phyloP scores from a whole-genome alignment of 176 grass and related monocot species.

The Aegilops longissima region DNA sequence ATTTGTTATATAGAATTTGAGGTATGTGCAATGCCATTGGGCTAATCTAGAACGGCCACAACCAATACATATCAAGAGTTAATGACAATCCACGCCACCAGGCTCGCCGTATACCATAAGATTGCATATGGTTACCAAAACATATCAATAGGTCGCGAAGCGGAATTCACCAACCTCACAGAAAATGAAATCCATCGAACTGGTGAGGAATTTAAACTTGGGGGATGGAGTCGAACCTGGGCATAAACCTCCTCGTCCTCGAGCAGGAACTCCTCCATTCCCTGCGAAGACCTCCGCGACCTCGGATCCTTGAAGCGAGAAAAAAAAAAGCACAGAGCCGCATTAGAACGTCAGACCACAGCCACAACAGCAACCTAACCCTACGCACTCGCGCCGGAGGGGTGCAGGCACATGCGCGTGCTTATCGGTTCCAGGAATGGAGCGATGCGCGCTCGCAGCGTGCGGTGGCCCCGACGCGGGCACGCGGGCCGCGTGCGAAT shows the following conservation, averaged over 20 bases:
- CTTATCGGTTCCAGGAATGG: neutral
- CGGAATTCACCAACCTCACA: neutral
- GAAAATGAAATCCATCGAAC: neutral
- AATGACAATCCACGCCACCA: neutral
- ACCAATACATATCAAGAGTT: neutral
- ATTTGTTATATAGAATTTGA: neutral
- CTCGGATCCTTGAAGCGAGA: constrained; percentile 27
- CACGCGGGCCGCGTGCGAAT: neutral
- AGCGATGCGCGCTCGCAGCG: neutral
- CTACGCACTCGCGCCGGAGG: neutral
- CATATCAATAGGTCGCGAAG: neutral
- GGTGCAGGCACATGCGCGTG: neutral
- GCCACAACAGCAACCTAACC: neutral
- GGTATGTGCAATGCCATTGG: neutral
- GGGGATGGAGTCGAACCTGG: constrained; percentile 28
- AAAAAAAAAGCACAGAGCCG: neutral
- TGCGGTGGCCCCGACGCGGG: neutral
- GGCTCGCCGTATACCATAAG: neutral
- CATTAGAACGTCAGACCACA: neutral
- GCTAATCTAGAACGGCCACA: neutral
- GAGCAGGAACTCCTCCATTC: constrained; percentile 56
- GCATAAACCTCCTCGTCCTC: constrained; percentile 51
- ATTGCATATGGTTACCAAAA: neutral
- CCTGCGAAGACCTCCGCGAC: constrained; percentile 20
- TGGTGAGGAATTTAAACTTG: neutral